phyloP scores from a whole-genome alignment of 2,329 filamentous ascomycete genomes.

The Paecilomyces formosus region DNA sequence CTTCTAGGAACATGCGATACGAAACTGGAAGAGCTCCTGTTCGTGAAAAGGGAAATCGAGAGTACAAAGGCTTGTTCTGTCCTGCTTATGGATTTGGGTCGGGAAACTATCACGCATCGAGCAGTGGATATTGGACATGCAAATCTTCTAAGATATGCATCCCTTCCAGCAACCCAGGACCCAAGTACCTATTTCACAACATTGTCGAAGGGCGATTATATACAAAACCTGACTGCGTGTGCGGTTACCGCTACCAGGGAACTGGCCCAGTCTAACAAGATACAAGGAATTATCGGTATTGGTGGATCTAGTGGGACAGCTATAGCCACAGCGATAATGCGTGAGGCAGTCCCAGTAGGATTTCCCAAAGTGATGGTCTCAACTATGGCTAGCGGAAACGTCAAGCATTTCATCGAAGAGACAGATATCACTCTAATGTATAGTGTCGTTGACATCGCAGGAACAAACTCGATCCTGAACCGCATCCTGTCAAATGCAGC shows the following conservation, averaged over 20 bases:
- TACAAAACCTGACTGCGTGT: slow-evolving; percentile 48
- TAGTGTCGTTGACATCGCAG: slow-evolving; percentile 63
- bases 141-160: slow-evolving; percentile 29
- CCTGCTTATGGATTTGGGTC: slow-evolving; percentile 51
- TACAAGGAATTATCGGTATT: slow-evolving; percentile 53
- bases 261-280: slow-evolving; percentile 27
- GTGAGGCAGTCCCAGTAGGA: slow-evolving; percentile 53
- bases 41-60: slow-evolving; percentile 43
- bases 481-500: slow-evolving; percentile 57
- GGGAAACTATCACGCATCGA: slow-evolving; percentile 32
- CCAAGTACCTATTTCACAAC: slow-evolving; percentile 23
- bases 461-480: slow-evolving; percentile 53
- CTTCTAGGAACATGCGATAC: slow-evolving; percentile 60
- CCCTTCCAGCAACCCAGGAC: slow-evolving; percentile 16
- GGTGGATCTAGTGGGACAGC: slow-evolving; percentile 59
- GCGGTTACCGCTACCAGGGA: slow-evolving; percentile 37
- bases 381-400: slow-evolving; percentile 62
- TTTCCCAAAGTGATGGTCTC: slow-evolving; percentile 65
- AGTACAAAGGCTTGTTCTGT: slow-evolving; percentile 25
- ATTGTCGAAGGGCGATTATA: slow-evolving; percentile 48
- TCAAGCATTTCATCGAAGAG: slow-evolving; percentile 57
- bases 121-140: slow-evolving; percentile 43
- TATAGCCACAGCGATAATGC: slow-evolving; percentile 55
- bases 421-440: slow-evolving; percentile 65
- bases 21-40: slow-evolving; percentile 54